Percentiles rank a stretch among this genome's conserved stretches.
These are phyloP conservation scores for Solanum piurae DNA, from an alignment of 257 asterid genomes.

Conservation along the genomic window DNA sequence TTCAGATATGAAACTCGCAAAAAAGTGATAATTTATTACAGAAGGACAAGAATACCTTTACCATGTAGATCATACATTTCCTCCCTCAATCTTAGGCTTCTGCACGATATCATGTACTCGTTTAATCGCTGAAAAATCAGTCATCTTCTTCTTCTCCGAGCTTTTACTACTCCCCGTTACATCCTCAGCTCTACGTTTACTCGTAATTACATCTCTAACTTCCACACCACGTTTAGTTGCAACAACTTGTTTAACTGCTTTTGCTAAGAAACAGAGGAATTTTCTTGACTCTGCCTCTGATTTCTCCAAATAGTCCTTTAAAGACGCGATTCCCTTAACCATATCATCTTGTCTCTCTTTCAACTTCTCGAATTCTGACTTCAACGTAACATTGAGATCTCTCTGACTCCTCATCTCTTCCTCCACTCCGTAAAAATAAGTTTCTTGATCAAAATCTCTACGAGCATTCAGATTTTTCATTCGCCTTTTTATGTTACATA, in stretches of 20 bases:
- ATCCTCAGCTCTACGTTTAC: constrained; percentile 1
- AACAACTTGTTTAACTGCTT: constrained; percentile 8
- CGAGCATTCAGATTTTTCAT: neutral
- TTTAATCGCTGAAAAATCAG: neutral
- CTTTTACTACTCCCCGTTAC: neutral
- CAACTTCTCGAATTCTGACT: constrained; percentile 22
- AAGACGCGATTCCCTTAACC: constrained; percentile 7
- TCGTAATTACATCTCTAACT: neutral
- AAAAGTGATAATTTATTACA: neutral
- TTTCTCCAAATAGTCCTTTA: neutral
- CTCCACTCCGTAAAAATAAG: neutral
- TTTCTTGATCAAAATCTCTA: neutral
- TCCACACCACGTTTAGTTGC: neutral
- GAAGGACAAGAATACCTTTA: neutral
- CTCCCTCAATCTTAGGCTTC: neutral
- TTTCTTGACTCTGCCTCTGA: constrained; percentile 1
- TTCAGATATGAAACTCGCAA: no score
- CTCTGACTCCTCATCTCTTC: constrained; percentile 4
- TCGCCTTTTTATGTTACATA: constrained; percentile 33
- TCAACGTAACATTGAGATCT: neutral
- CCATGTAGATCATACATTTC: neutral
- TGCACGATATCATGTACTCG: neutral
- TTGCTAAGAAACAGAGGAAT: constrained; percentile 7
- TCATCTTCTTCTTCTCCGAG: neutral
- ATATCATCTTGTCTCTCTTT: constrained; percentile 15